Evolutionary conservation across 2,329 filamentous ascomycete species (phyloP), one percentile per base, ranked within the genome.

Genomic region (Blastomyces parvus): DNA sequence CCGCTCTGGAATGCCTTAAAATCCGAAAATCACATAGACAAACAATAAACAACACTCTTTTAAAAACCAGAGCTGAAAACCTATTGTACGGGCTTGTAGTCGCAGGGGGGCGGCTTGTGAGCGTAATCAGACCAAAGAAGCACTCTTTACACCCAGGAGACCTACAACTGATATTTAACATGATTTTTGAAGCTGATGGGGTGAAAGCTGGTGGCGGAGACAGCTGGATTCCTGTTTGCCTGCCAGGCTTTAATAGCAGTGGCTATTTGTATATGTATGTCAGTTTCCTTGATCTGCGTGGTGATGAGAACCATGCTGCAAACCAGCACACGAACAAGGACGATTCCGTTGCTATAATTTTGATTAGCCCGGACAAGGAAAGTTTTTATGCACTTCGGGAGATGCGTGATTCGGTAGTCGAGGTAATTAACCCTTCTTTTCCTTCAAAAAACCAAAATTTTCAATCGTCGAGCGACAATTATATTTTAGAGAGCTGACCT

Each of bases 241-340:
- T 99, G 2, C 95, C 94, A 0, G 93, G 92, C 5, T 99, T 99
- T 79, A 99, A 99, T 78, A 97, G 91, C 74, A 89, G 87, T 60
- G 95, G 94, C 33, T 99, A 96, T 73, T 82, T 99, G 1, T 97
- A 99, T 79, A 97, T 99, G 91, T 99, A 97, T 72, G 94, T 99
- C 73, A 96, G 90, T 79, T 99, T 97, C 74, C 84, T 99, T 66
- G 86, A 90, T 68, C 81, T 84, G 46, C 79, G 82, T 53, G 75
- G 81, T 30, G 61, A 62, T 19, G 79, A 78, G n/a, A 71, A 76
- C 40, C 78, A 76, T 62, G 75, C 75, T 36, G 74, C 77, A 62
- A 69, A 73, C 62, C 72, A 79, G 65, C 73, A 78, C 44, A 75
- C 74, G 25, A 74, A 71, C 69, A 69, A 79, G 59, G 87, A 91